Conservation (phyloP, 768 basidiomycete genomes). For the Sarcodon sp. region DNA sequence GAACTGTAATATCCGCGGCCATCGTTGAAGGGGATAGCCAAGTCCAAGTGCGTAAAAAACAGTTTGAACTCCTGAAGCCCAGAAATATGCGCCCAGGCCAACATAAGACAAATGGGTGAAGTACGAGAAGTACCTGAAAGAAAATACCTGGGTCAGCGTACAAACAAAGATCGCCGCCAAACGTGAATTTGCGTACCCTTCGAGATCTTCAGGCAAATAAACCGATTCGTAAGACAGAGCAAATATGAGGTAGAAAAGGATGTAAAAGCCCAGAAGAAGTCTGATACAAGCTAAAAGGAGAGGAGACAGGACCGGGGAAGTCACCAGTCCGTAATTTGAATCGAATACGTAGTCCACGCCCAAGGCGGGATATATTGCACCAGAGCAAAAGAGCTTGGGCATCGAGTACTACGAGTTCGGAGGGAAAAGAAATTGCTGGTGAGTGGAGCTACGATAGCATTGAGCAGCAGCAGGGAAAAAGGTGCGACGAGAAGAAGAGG, state of each 20-base stretch:
- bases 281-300: slow-evolving; percentile 30
- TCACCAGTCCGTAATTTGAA: slow-evolving; percentile 23
- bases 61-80: slow-evolving; percentile 43
- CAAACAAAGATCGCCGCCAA: background rate
- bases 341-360: slow-evolving; percentile 30
- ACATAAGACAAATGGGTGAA: slow-evolving; percentile 54
- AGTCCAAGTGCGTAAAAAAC: slow-evolving; percentile 22
- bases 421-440: background rate
- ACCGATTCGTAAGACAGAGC: slow-evolving; percentile 23
- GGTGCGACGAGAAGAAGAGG: no score
- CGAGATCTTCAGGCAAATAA: slow-evolving; percentile 7
- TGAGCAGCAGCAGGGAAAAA: no score
- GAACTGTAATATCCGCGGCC: slow-evolving; percentile 42
- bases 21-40: slow-evolving; percentile 42
- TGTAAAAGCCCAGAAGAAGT: slow-evolving; percentile 36
- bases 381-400: background rate
- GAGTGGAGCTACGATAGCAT: no score
- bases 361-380: slow-evolving; percentile 10
- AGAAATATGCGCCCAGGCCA: slow-evolving; percentile 51
- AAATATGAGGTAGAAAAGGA: slow-evolving; percentile 27
- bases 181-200: slow-evolving; percentile 1
- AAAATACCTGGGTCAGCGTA: no score
- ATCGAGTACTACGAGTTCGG: background rate
- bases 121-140: slow-evolving; percentile 42
- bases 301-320: slow-evolving; percentile 36